Base-by-base conservation (phyloP, 2,329 filamentous ascomycete species). In the Cylindrodendrum hubeiense region DNA sequence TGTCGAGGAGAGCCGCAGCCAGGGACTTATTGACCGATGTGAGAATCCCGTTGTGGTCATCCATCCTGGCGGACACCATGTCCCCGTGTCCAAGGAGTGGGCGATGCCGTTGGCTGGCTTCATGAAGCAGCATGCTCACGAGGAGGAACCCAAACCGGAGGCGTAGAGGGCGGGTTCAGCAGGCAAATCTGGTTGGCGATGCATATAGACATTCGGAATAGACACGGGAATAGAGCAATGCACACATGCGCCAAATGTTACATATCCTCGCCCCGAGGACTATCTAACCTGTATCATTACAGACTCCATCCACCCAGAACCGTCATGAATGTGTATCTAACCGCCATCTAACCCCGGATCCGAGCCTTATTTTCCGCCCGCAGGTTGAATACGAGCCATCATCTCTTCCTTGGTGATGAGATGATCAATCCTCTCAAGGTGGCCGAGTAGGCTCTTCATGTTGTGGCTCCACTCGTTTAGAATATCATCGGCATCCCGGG, bases 341-440 rank as follows among this genome's bases (percentile, higher is more conserved):
- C 34, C 51, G 50, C 56, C 60, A 53, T 74, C 66, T 68, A 69
- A 55, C 56, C 59, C 47, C 58, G 22, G 59, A 55, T 44, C 33
- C 39, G 34, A 65, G 50, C 28, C 73, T 71, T 79, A 78, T 76
- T 79, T 76, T 60, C 79, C 77, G 65, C 78, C 79, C 53, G 81
- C 82, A 6, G 93, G 93, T 80, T 96, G 91, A 75, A 99, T 98
- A 65, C 95, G 89, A 43, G 96, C 96, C 96, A 99, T 99, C 96
- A 99, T 99, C 86, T 99, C 96, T 83, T 99, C 96, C 87, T 98
- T 98, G 60, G 97, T 99, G 77, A 99, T 99, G 75, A 99, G 86
- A 80, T 99, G 96, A 78, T 99, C 96, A 67, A 99, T 97, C 68
- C 94, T 88, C 86, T 97, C 94, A 77, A 97, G 78, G 60, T 95